phyloP scores from a whole-genome alignment of 148 eudicot species.

The Pouteria glomerata region DNA sequence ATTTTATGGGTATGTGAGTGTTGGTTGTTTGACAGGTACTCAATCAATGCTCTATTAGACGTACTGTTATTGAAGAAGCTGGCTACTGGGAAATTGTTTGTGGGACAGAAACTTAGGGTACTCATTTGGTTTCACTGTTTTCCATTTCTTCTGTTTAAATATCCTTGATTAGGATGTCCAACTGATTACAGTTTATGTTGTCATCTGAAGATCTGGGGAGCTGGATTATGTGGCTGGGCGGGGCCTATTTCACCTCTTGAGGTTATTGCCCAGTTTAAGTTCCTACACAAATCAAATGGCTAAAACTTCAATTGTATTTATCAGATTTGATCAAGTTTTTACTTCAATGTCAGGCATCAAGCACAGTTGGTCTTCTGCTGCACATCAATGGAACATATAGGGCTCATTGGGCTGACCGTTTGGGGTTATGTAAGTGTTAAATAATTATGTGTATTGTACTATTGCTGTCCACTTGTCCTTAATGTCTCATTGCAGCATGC shows the following conservation, averaged over 20 bases:
- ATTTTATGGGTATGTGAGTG: neutral
- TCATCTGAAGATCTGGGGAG: slow-evolving; percentile 84
- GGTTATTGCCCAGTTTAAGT: slow-evolving; percentile 33
- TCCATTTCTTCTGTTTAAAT: neutral
- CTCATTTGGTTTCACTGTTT: neutral
- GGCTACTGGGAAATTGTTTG: slow-evolving; percentile 65
- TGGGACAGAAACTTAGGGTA: slow-evolving; percentile 94
- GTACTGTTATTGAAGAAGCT: slow-evolving; percentile 50
- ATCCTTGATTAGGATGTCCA: slow-evolving; percentile 8
- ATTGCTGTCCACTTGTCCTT: slow-evolving; percentile 1
- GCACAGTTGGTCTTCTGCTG: slow-evolving; percentile 40
- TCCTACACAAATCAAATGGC: neutral
- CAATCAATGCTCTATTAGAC: slow-evolving; percentile 71
- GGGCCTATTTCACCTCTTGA: slow-evolving; percentile 88
- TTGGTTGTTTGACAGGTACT: slow-evolving; percentile 46
- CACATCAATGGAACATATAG: slow-evolving; percentile 92
- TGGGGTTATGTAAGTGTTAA: slow-evolving; percentile 78
- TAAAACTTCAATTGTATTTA: neutral
- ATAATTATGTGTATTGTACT: neutral
- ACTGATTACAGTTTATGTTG: slow-evolving; percentile 27
- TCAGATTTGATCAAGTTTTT: slow-evolving; percentile 9
- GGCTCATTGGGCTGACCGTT: slow-evolving; percentile 87
- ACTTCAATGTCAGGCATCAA: slow-evolving; percentile 49
- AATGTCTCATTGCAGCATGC: slow-evolving; percentile 6
- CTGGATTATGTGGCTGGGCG: slow-evolving; percentile 70